Base-by-base conservation (phyloP, 2,329 filamentous ascomycete species). In the Verticillium klebahnii region DNA sequence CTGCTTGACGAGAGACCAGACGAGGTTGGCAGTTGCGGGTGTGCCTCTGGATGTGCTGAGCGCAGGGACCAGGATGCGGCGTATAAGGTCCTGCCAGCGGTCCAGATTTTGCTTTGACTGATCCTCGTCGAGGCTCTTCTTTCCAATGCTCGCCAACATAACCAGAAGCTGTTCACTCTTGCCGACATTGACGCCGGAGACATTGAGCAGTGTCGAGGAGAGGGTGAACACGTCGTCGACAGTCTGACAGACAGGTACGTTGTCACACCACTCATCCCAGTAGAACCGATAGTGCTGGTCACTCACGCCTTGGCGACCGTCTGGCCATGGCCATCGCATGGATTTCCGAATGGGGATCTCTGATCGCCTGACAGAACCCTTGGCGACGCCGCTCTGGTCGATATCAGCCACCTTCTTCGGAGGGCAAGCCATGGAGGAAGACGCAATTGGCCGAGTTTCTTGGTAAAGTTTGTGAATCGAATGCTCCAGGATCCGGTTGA, bases 221-320 rank as follows among this genome's bases (percentile, higher is more conserved):
- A 97, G 84, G 2, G 89, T 88, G 73, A 98, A 95, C 15, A 99
- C 84, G 71, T 99, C 95, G 65, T 97, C 92, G 6, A 97, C 87
- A 1, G 82, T 90, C 72, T 96, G 93, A 71, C 95, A 99, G 23
- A 97, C 79, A 0, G 95, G 96, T 56, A 99, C 83, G 66, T 95
- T 96, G 74, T 98, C 94, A 2, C 88, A 84, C 95, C 95, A 99
- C 68, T 98, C 95, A 63, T 97, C 93, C 88, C 95, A 97, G 74
- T 99, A 99, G 72, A 96, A 98, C 37, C 90, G 87, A 73, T 97
- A 98, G 59, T 90, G 85, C n/a, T 84, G 83, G 23, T 89, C 88
- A 31, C 40, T 45, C 7, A 31, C 23, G 31, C 58, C 58, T 67
- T 93, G 91, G 60, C 88, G 88, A 31, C 86, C 87, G 68, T 97